phyloP scores from a whole-genome alignment of 805 yeast species.

The Barnettozyma pratensis region DNA sequence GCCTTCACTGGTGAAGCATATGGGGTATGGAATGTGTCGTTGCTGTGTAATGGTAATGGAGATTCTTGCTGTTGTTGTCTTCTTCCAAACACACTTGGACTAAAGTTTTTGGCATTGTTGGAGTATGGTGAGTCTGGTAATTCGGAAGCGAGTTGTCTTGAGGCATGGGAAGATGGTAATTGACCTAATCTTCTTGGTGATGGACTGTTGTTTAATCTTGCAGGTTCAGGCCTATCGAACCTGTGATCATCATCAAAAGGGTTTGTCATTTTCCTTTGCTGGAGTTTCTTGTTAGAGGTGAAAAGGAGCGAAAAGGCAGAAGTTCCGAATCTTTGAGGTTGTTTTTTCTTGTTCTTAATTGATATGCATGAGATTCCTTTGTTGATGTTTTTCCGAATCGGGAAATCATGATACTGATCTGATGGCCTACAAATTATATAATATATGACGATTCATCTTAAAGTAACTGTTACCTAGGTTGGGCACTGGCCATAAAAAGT shows the following conservation, averaged over 20 bases:
- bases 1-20: slow-evolving; percentile 32
- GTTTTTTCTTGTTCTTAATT: background rate
- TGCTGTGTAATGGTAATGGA: slow-evolving; percentile 3
- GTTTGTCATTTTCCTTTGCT: slow-evolving; percentile 13
- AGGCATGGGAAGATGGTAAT: slow-evolving; percentile 5
- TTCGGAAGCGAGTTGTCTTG: slow-evolving; percentile 6
- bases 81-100: slow-evolving; percentile 37
- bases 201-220: slow-evolving; percentile 10
- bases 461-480: no score
- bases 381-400: slow-evolving; percentile 21
- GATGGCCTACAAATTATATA: background rate
- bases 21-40: slow-evolving; percentile 21
- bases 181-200: slow-evolving; percentile 19
- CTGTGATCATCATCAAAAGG: slow-evolving; percentile 27
- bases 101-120: slow-evolving; percentile 1
- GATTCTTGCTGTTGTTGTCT: slow-evolving; percentile 15
- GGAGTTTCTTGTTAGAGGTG: background rate
- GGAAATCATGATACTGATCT: slow-evolving; percentile 2
- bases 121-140: background rate
- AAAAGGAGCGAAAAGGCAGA: background rate
- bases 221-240: slow-evolving; percentile 21
- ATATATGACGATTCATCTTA: no score
- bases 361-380: slow-evolving; percentile 1
- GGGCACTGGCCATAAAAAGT: no score
- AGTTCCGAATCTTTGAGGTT: no score